Base-by-base conservation (phyloP, 176 grass and related monocot genomes). In the Typha latifolia region DNA sequence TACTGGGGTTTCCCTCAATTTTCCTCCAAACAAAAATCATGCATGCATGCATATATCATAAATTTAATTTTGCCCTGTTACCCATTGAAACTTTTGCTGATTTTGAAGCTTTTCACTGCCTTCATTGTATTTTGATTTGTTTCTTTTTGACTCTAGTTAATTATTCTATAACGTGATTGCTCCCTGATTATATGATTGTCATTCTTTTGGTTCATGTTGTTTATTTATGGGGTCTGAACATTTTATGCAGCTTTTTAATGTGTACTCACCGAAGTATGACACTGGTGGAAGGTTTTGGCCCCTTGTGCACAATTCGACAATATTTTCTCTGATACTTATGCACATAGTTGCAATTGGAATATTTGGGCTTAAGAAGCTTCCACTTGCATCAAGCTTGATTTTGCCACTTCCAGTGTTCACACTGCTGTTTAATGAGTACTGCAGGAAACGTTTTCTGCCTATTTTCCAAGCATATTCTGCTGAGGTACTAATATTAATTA, bases 221-320 rank as follows among this genome's bases (percentile, higher is more conserved):
- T 47, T 12, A 63, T 16, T 66, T 48, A 64, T 22, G 2, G 56
- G 68, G 43, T 69, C 34, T 81, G 72, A 63, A 14, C 61, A 82
- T 51, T 84, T 77, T 61, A 49, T 62, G 73, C 86, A 99, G 95
- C 95, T 94, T 72, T 67, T 87, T 59, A 90, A 94, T 63, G 81
- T 99, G 18, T 93, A 94, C 67, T 71, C 27, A 1, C 89, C 95
- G 2, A 87, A 94, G 79, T 99, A 99, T 76, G 95, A 99, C 21
- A 90, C 95, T 62, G 86, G 89, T 73, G 95, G 95, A 66, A 85
- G 66, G 72, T 99, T 99, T 82, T 99, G 95, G 95, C 86, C 89
- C 0, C 61, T 85, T 15, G 89, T 99, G 62, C 95, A 94, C 74
- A 85, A 66, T 23, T 62, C 84, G 26, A 90, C 81, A 52, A 94